Evolutionary conservation across 169 alveolate genomes (phyloP), one percentile per base, ranked within the genome.

Genomic region (Cryptosporidium meleagridis): DNA sequence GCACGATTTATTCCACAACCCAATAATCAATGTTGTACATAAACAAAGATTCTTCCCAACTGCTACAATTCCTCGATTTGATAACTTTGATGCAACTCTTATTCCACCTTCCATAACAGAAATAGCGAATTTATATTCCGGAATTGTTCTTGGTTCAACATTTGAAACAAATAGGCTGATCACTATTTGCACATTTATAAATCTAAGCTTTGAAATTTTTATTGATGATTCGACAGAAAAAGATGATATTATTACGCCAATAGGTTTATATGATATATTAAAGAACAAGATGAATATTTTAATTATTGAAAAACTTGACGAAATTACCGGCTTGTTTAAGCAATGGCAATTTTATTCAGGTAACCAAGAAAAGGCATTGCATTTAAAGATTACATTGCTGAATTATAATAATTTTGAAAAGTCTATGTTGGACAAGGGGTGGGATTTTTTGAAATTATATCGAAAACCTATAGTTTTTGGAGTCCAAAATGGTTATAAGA

Each of bases 41-140:
- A 73, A 59, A 33, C 86, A 73, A 21, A 73, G 72, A 55, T 73
- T 73, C 39, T 73, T 73, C 58, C 86, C 86, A 33, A 16, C 18
- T 12, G 68, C 62, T 1, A 72, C 61, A 33, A 29, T 73, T 58
- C 86, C 86, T 73, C 61, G 55, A 29, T 73, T 73, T 39, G 86
- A 73, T 53, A 48, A 35, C 39, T 73, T 73, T 39, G 86, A 73
- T 33, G 12, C 14, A 31, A 18, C 86, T 10, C 10, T 48, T 37
- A 52, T 73, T 29, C 86, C 86, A 8, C 31, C 44, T 0, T 52
- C 62, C 8, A 2, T 73, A 26, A 23, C 2, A 6, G 39, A 21
- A 62, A 33, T 73, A 18, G 52, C 7, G 21, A 12, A 33, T 29
- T 18, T 52, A 21, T 73, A 53, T 59, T n/a, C 51, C 1, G 86